A percentile compares a stretch with the other conserved stretches of the same genome.
These are phyloP conservation scores for Mycena citricolor DNA, from an alignment of 1,284 basidiomycete species.

Conservation along the genomic window DNA sequence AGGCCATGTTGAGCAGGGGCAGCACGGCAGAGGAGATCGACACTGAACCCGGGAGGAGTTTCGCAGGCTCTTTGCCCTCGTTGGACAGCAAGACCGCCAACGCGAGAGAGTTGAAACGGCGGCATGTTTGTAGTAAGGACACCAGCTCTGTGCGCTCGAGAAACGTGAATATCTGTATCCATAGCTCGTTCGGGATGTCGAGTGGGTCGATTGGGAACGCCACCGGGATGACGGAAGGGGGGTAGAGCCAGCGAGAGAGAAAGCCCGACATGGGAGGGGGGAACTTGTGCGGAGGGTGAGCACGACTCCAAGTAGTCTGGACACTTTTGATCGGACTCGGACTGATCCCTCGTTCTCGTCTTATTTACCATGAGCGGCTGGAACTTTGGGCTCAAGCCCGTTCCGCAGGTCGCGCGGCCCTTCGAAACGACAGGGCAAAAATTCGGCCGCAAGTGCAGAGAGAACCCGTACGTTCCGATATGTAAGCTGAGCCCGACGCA, in stretches of 20 bases:
- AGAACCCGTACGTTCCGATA: slow-evolving; percentile 77
- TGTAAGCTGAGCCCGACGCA: too few relatives aligned
- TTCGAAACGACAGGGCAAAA: slow-evolving; percentile 39
- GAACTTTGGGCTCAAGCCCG: slow-evolving; percentile 22
- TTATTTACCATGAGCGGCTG: slow-evolving; percentile 20
- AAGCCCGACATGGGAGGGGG: too few relatives aligned
- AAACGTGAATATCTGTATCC: slow-evolving; percentile 16
- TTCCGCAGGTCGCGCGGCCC: slow-evolving; percentile 17
- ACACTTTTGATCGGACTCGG: too few relatives aligned
- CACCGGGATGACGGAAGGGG: too few relatives aligned
- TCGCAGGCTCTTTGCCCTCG: background rate
- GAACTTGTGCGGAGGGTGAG: too few relatives aligned
- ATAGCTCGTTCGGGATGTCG: slow-evolving; percentile 16
- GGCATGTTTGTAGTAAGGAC: slow-evolving; percentile 9
- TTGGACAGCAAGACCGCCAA: slow-evolving; percentile 8
- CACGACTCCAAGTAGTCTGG: too few relatives aligned
- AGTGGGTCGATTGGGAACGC: background rate
- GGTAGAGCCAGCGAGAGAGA: too few relatives aligned
- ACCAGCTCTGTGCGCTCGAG: slow-evolving; percentile 8
- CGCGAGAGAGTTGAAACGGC: slow-evolving; percentile 14
- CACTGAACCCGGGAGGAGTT: slow-evolving; percentile 3
- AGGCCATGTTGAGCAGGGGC: slow-evolving; percentile 8
- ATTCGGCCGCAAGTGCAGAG: slow-evolving; percentile 68
- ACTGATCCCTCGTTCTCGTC: too few relatives aligned
- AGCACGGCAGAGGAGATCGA: slow-evolving; percentile 6